Percentiles rank a stretch among this genome's conserved stretches.
These are phyloP conservation scores for Thozetella sp. DNA, from an alignment of 495 filamentous ascomycete genomes.

Conservation along the genomic window DNA sequence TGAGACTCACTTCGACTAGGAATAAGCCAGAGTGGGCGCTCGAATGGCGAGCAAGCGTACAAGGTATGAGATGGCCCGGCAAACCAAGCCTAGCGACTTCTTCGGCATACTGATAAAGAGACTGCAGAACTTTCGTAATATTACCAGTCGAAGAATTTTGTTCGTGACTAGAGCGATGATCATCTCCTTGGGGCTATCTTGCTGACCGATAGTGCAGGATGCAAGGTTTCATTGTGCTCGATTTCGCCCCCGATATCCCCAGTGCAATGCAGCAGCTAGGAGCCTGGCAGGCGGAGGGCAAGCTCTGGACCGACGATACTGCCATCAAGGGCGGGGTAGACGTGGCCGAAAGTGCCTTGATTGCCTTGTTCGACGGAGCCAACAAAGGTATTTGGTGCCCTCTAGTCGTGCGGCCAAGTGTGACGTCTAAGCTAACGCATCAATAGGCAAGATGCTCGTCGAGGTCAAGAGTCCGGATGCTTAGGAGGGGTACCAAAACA, in stretches of 20 bases:
- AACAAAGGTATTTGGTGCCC: slow-evolving; percentile 48
- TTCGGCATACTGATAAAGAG: background rate
- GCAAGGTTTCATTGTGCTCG: slow-evolving; percentile 65
- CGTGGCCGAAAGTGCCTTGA: slow-evolving; percentile 49
- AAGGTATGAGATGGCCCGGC: background rate
- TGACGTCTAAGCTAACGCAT: background rate
- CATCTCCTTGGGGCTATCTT: background rate
- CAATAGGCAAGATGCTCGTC: slow-evolving; percentile 24
- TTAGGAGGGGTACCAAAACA: background rate
- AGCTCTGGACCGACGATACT: slow-evolving; percentile 57
- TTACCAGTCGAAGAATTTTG: slow-evolving; percentile 35
- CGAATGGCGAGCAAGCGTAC: background rate
- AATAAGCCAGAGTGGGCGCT: background rate
- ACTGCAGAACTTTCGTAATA: slow-evolving; percentile 11
- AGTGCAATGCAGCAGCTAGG: slow-evolving; percentile 46
- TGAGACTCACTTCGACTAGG: background rate
- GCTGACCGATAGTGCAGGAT: slow-evolving; percentile 31
- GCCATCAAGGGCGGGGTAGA: slow-evolving; percentile 56
- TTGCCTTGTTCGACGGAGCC: slow-evolving; percentile 52
- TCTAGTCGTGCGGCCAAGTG: background rate
- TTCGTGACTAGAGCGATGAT: slow-evolving; percentile 1
- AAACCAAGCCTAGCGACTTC: background rate
- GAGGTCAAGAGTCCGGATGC: slow-evolving; percentile 27
- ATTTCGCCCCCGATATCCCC: slow-evolving; percentile 41
- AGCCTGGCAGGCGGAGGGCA: slow-evolving; percentile 54